phyloP scores from a whole-genome alignment of 148 eudicot species.

The Vaccinium corymbosum region DNA sequence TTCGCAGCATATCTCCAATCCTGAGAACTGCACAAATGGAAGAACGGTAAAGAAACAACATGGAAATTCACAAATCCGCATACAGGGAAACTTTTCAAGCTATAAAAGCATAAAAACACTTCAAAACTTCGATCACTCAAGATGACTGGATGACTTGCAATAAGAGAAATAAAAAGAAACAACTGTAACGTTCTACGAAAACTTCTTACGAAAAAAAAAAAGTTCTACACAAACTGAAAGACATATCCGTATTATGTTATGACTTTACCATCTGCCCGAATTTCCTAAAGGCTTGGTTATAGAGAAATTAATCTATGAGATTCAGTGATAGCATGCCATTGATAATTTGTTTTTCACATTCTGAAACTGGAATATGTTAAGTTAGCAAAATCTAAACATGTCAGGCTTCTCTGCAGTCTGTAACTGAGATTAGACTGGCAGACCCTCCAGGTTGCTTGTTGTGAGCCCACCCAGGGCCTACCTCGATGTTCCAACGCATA shows the following conservation, averaged over 20 bases:
- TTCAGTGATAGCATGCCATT: neutral
- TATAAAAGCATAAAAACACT: neutral
- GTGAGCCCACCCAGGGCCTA: neutral
- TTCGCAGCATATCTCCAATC: constrained; percentile 91
- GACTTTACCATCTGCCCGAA: neutral
- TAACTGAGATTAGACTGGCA: neutral
- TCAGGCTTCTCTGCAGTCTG: neutral
- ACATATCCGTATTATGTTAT: no score
- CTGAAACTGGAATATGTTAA: neutral
- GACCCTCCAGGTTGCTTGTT: neutral
- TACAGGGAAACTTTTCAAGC: neutral
- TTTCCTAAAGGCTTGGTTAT: neutral
- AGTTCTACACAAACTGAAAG: no score
- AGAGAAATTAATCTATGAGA: neutral
- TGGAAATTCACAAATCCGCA: neutral
- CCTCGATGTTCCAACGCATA: neutral
- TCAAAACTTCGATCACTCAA: neutral
- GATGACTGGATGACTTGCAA: neutral
- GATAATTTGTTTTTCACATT: constrained; percentile 2
- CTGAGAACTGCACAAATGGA: constrained; percentile 50
- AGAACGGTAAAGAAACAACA: neutral
- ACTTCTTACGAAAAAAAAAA: no score
- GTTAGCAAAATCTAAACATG: neutral
- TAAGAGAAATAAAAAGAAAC: neutral
- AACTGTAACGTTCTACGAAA: no score